A percentile compares a stretch with the other conserved stretches of the same genome.
These are phyloP conservation scores for Boletus rex-veris DNA, from an alignment of 768 basidiomycete species.

Conservation along the genomic window DNA sequence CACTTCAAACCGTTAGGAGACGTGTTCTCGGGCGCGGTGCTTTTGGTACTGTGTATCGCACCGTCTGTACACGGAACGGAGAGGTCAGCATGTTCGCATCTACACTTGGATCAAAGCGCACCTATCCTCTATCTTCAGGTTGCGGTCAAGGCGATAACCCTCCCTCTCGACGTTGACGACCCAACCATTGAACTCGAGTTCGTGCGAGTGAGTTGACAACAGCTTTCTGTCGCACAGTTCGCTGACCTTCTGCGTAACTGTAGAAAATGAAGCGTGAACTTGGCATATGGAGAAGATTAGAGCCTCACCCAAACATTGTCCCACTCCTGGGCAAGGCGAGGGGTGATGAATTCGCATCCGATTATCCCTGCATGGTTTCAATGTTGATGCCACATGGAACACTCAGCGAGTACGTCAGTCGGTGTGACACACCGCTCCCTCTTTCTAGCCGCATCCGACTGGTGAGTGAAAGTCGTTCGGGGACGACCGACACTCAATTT, in stretches of 20 bases:
- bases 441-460: not conserved
- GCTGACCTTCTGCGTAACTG: not conserved
- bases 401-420: not conserved
- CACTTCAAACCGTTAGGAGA: not conserved
- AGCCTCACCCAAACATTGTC: conserved; percentile 7
- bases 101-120: not conserved
- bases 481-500: too few species aligned
- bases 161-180: not conserved
- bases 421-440: not conserved
- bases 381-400: conserved; percentile 8
- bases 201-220: not conserved
- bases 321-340: not conserved
- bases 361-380: conserved; percentile 5
- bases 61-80: not conserved
- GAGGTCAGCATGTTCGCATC: not conserved
- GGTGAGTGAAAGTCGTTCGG: not conserved
- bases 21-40: not conserved
- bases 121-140: not conserved
- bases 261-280: conserved; percentile 6
- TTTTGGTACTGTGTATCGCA: not conserved
- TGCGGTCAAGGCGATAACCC: not conserved
- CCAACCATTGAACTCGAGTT: too few species aligned
- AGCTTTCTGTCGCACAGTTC: not conserved
- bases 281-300: conserved; percentile 5
- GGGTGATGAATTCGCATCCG: not conserved